These are phyloP conservation scores for Lipomyces sp. DNA, from an alignment of 805 yeast genomes.

Conservation along the genomic window DNA sequence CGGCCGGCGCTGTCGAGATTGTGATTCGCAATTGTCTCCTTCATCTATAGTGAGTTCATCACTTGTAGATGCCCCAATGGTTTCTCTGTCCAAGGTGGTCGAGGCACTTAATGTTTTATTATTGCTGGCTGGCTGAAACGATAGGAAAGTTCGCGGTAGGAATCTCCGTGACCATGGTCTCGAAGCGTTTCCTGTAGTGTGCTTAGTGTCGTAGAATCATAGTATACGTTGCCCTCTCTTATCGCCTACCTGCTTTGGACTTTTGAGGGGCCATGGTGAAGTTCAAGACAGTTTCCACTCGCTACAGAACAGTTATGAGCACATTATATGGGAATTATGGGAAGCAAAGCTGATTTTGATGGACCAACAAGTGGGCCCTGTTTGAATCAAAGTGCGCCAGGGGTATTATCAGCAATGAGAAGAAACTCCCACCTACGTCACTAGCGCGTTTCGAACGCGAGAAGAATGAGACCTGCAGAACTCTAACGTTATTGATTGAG, in stretches of 20 bases:
- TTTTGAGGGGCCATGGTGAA: neutral
- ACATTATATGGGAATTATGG: neutral
- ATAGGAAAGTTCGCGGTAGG: neutral
- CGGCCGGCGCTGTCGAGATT: neutral
- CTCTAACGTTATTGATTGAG: neutral
- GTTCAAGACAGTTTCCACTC: neutral
- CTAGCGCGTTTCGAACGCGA: too few species aligned
- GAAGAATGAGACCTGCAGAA: too few species aligned
- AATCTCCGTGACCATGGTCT: conserved; percentile 4
- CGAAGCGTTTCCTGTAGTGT: neutral
- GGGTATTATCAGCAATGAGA: neutral
- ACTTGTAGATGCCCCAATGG: neutral
- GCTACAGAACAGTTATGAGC: neutral
- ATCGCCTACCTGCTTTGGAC: neutral
- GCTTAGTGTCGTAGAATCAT: neutral
- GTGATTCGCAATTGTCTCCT: neutral
- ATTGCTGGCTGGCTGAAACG: neutral
- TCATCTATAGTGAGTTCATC: neutral
- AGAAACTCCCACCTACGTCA: too few species aligned
- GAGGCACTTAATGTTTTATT: neutral
- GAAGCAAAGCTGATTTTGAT: neutral
- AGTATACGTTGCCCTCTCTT: neutral
- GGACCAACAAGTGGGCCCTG: neutral
- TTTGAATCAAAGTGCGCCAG: neutral
- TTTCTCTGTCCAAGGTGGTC: neutral